phyloP scores from a whole-genome alignment of 805 yeast species.

The Myxozyma neotropica region DNA sequence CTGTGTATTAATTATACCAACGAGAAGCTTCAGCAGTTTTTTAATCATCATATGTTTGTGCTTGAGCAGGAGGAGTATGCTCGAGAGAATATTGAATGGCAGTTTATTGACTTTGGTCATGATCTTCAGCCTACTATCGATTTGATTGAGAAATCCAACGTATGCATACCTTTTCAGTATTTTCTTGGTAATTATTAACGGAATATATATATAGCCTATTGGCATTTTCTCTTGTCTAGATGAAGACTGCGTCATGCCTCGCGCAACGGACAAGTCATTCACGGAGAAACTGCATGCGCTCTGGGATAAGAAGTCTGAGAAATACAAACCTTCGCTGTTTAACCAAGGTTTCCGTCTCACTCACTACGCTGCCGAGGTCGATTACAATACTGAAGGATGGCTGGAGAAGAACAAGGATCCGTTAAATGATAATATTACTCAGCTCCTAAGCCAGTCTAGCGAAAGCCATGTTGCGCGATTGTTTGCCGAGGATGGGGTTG shows the following conservation, averaged over 20 bases:
- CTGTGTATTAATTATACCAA: constrained; percentile 90
- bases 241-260: constrained; percentile 95
- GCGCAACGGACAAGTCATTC: constrained; percentile 79
- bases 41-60: constrained; percentile 92
- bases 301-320: constrained; percentile 57
- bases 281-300: constrained; percentile 72
- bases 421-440: constrained; percentile 70
- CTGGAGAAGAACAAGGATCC: constrained; percentile 94
- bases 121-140: constrained; percentile 95
- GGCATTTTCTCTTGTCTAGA: constrained; percentile 86
- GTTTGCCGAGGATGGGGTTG: constrained; percentile 46
- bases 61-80: constrained; percentile 97
- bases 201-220: constrained; percentile 50
- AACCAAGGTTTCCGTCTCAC: constrained; percentile 78
- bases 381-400: constrained; percentile 91
- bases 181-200: neutral
- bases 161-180: neutral
- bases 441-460: constrained; percentile 59
- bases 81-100: constrained; percentile 92
- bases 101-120: constrained; percentile 89
- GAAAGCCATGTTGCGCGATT: constrained; percentile 59
- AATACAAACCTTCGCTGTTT: constrained; percentile 73
- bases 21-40: constrained; percentile 95
- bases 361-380: constrained; percentile 97
- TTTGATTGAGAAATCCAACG: constrained; percentile 69